A percentile compares a stretch with the other conserved stretches of the same genome.
These are phyloP conservation scores for Daedaleopsis nitida DNA, from an alignment of 768 basidiomycete species.

Conservation along the genomic window DNA sequence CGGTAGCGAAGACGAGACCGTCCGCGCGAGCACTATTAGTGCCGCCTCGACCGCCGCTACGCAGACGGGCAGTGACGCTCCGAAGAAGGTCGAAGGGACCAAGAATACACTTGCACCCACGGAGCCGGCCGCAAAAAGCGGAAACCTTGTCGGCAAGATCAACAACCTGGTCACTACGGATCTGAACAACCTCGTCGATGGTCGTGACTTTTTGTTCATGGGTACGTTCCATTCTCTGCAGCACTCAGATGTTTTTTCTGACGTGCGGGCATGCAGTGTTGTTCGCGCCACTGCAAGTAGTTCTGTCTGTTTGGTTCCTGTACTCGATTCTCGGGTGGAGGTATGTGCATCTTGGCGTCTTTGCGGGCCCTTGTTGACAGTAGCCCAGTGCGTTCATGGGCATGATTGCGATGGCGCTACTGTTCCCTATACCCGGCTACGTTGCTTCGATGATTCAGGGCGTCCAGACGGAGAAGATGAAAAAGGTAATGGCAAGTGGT, in stretches of 20 bases:
- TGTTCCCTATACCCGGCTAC: constrained; percentile 46
- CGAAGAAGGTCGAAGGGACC: constrained; percentile 7
- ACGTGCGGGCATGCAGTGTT: constrained; percentile 22
- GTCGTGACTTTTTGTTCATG: constrained; percentile 29
- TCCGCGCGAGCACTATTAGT: constrained; percentile 16
- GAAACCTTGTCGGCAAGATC: constrained; percentile 72
- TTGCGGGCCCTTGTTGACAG: not conserved
- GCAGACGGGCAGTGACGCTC: constrained; percentile 8
- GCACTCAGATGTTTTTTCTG: not conserved
- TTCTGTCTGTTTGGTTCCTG: constrained; percentile 43
- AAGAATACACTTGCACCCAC: not conserved
- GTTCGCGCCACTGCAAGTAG: constrained; percentile 43
- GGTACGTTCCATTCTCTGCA: constrained; percentile 1
- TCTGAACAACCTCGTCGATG: constrained; percentile 34
- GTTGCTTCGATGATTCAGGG: constrained; percentile 38
- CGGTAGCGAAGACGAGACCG: constrained; percentile 20
- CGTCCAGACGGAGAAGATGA: constrained; percentile 44
- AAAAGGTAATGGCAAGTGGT: constrained; percentile 30
- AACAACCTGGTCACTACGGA: constrained; percentile 79
- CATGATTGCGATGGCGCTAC: constrained; percentile 41
- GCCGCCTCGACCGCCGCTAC: not conserved
- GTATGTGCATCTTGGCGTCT: constrained; percentile 22
- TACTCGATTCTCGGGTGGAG: constrained; percentile 52
- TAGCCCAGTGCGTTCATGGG: constrained; percentile 40
- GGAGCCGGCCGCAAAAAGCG: not conserved